Evolutionary conservation across 164 flowering plant genomes (phyloP).

Genomic region (Sedum album): DNA sequence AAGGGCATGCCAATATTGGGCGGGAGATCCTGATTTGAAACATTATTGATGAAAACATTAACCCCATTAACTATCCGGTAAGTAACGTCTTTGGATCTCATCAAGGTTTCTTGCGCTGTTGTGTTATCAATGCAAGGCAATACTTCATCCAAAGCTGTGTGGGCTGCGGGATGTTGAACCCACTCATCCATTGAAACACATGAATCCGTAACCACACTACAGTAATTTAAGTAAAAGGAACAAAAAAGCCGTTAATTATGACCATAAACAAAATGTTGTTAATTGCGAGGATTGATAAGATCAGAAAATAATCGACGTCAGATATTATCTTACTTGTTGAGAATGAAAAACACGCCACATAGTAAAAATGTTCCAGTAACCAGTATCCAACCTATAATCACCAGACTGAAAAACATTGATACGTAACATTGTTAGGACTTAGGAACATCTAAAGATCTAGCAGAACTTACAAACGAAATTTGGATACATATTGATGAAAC

Average conservation of each 20-base stretch:
- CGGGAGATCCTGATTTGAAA: slow-evolving; percentile 46
- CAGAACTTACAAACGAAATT: background rate
- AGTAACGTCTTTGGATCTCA: slow-evolving; percentile 41
- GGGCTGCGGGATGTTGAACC: slow-evolving; percentile 70
- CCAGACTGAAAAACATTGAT: slow-evolving; percentile 35
- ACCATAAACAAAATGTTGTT: no score
- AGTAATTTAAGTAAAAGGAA: background rate
- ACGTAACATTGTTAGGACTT: background rate
- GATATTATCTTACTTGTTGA: slow-evolving; percentile 46
- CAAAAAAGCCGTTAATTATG: background rate
- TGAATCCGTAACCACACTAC: slow-evolving; percentile 71
- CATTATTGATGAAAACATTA: slow-evolving; percentile 38
- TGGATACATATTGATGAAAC: background rate
- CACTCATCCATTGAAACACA: slow-evolving; percentile 88
- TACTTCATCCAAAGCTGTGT: slow-evolving; percentile 79
- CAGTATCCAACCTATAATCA: slow-evolving; percentile 55
- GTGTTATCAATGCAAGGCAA: slow-evolving; percentile 77
- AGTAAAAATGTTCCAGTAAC: slow-evolving; percentile 58
- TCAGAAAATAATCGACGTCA: background rate
- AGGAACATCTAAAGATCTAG: no score
- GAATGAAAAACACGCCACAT: slow-evolving; percentile 49
- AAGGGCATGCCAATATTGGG: slow-evolving; percentile 28
- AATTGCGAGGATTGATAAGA: background rate
- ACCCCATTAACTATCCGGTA: slow-evolving; percentile 44
- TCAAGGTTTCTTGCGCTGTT: slow-evolving; percentile 66